A percentile compares a stretch with the other conserved stretches of the same genome.
phyloP scores from a whole-genome alignment of 306 rosid species.

The Adenanthera pavonina region DNA sequence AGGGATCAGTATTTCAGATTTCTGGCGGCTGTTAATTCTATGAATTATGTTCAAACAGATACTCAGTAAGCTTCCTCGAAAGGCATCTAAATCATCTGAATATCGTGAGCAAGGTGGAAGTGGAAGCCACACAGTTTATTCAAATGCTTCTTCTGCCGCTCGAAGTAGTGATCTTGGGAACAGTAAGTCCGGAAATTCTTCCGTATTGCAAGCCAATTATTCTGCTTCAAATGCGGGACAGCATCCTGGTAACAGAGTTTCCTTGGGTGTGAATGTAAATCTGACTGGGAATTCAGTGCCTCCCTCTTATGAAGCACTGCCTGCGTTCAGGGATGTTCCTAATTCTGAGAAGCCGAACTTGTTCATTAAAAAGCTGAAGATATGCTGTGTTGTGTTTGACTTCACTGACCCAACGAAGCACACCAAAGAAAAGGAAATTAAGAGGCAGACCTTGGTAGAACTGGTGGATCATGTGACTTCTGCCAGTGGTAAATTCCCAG shows the following conservation, averaged over 20 bases:
- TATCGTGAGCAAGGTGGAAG: slow-evolving; percentile 48
- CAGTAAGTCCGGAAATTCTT: slow-evolving; percentile 48
- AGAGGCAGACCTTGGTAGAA: slow-evolving; percentile 67
- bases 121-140: slow-evolving; percentile 38
- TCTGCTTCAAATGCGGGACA: slow-evolving; percentile 53
- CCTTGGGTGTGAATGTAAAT: slow-evolving; percentile 43
- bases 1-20: slow-evolving; percentile 31
- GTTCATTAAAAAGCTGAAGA: slow-evolving; percentile 61
- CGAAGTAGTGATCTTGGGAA: slow-evolving; percentile 49
- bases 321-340: slow-evolving; percentile 65
- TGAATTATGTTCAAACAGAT: slow-evolving; percentile 63
- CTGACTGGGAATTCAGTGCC: slow-evolving; percentile 46
- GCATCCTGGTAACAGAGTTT: slow-evolving; percentile 42
- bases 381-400: slow-evolving; percentile 67
- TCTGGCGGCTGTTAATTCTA: slow-evolving; percentile 25
- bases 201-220: slow-evolving; percentile 43
- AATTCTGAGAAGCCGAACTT: slow-evolving; percentile 64
- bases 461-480: slow-evolving; percentile 66
- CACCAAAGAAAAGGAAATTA: slow-evolving; percentile 70
- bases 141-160: slow-evolving; percentile 47
- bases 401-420: slow-evolving; percentile 68
- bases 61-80: slow-evolving; percentile 61
- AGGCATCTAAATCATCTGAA: slow-evolving; percentile 58
- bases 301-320: slow-evolving; percentile 59
- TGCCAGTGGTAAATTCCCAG: slow-evolving; percentile 60